A percentile compares a stretch with the other conserved stretches of the same genome.
These are phyloP conservation scores for Aspergillus amoenus DNA, from an alignment of 2,329 filamentous ascomycete genomes.

Conservation along the genomic window DNA sequence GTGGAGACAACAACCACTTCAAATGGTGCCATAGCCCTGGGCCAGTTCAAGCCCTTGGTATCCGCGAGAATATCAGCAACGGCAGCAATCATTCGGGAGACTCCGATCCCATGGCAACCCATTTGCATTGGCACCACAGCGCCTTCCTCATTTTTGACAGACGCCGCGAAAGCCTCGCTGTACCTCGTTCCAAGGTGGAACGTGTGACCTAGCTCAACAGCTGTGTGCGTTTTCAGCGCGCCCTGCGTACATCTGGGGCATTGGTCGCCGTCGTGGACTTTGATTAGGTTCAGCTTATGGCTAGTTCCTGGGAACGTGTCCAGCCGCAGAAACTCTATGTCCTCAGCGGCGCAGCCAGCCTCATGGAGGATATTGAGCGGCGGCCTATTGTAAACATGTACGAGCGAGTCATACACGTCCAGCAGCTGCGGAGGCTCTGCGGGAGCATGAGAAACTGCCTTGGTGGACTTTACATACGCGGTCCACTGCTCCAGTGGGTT, in stretches of 20 bases:
- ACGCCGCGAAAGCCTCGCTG: constrained; percentile 69
- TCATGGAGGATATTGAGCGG: constrained; percentile 37
- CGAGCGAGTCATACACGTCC: constrained; percentile 43
- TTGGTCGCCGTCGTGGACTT: constrained; percentile 64
- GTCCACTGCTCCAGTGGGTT: constrained; percentile 57
- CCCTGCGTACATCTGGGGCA: constrained; percentile 71
- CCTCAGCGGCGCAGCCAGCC: constrained; percentile 25
- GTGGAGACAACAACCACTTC: constrained; percentile 67
- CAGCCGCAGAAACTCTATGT: constrained; percentile 37
- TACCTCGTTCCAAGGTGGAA: constrained; percentile 93
- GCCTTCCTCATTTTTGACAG: constrained; percentile 50
- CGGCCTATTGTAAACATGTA: constrained; percentile 40
- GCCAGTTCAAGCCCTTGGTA: constrained; percentile 79
- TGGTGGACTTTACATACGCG: constrained; percentile 32
- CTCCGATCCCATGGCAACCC: constrained; percentile 95
- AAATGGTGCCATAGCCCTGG: constrained; percentile 79
- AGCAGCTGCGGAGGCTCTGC: constrained; percentile 35
- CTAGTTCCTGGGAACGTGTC: constrained; percentile 41
- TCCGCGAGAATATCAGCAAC: constrained; percentile 76
- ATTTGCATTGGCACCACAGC: constrained; percentile 68
- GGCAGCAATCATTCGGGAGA: constrained; percentile 86
- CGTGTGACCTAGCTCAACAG: constrained; percentile 90
- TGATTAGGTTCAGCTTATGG: constrained; percentile 61
- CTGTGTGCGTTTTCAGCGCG: constrained; percentile 63
- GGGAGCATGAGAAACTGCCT: constrained; percentile 1